Evolutionary conservation across 495 filamentous ascomycete genomes (phyloP).

Genomic region (Collariella sp.): DNA sequence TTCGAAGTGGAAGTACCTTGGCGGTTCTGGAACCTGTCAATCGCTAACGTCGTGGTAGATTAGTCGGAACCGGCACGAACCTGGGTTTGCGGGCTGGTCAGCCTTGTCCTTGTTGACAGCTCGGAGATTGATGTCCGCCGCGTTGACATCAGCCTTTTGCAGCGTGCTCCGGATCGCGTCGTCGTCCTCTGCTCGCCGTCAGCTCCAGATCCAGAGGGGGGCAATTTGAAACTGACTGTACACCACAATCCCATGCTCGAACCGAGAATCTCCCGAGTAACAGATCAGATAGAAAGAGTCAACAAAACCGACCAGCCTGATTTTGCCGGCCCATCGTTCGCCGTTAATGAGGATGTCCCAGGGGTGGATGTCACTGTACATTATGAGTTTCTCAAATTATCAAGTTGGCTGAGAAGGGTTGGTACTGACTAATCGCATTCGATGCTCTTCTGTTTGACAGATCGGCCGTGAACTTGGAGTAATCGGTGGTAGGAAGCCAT

Average conservation of each 20-base stretch:
- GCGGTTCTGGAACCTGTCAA: neutral
- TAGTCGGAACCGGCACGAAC: too few relatives aligned
- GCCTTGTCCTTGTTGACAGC: constrained; percentile 18
- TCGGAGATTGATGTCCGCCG: constrained; percentile 14
- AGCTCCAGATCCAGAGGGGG: neutral
- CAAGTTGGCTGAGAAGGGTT: neutral
- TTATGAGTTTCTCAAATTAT: neutral
- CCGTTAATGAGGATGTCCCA: constrained; percentile 36
- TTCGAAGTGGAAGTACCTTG: constrained; percentile 27
- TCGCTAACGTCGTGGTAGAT: too few relatives aligned
- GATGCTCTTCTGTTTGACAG: constrained; percentile 28
- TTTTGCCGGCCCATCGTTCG: constrained; percentile 32
- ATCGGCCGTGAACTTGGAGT: constrained; percentile 31
- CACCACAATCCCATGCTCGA: constrained; percentile 34
- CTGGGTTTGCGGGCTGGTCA: neutral
- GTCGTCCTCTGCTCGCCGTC: constrained; percentile 27
- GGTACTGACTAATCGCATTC: constrained; percentile 34
- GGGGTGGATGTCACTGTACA: constrained; percentile 32
- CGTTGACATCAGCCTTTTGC: constrained; percentile 11
- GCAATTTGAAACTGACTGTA: constrained; percentile 31
- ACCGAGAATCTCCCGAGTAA: constrained; percentile 32
- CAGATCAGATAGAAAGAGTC: constrained; percentile 37
- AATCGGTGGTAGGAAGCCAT: constrained; percentile 40
- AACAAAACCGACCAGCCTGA: constrained; percentile 36
- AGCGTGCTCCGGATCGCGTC: constrained; percentile 27